These are phyloP conservation scores for Phytopythium sindhum DNA, from an alignment of 352 stramenopile species.

Conservation along the genomic window DNA sequence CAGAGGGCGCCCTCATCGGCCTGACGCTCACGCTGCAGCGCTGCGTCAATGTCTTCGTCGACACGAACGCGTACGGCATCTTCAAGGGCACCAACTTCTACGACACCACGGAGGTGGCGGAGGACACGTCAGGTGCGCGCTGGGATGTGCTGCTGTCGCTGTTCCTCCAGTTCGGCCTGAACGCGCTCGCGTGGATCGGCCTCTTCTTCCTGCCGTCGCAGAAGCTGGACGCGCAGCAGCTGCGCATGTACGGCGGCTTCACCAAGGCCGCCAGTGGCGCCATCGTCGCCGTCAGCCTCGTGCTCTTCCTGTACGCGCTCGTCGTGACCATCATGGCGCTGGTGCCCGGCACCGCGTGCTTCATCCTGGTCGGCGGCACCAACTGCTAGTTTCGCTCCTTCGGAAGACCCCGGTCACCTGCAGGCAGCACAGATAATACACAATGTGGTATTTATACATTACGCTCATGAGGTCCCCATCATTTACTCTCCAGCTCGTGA, in stretches of 20 bases:
- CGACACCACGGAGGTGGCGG: conserved; percentile 22
- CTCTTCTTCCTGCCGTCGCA: conserved; percentile 66
- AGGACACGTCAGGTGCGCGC: conserved; percentile 29
- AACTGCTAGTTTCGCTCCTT: conserved; percentile 18
- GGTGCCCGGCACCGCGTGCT: conserved; percentile 28
- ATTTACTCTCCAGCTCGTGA: too few species aligned
- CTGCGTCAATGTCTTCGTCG: conserved; percentile 55
- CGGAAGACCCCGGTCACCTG: background rate
- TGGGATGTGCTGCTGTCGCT: conserved; percentile 51
- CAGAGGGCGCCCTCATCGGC: conserved; percentile 53
- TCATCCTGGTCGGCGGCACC: conserved; percentile 28
- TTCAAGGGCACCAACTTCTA: conserved; percentile 54
- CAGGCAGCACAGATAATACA: background rate
- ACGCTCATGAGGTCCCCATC: background rate
- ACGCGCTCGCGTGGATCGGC: conserved; percentile 46
- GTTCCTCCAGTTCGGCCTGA: conserved; percentile 50
- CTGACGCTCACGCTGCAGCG: conserved; percentile 58
- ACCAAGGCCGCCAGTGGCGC: conserved; percentile 32
- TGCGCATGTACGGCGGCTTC: conserved; percentile 68
- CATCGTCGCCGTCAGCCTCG: conserved; percentile 27
- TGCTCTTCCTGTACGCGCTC: conserved; percentile 33
- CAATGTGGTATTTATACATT: background rate
- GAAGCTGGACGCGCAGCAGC: conserved; percentile 68
- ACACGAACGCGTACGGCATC: conserved; percentile 40
- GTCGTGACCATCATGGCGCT: conserved; percentile 37